Evolutionary conservation across 2,329 filamentous ascomycete species (phyloP).

Genomic region (Dothiorella sarmentorum): DNA sequence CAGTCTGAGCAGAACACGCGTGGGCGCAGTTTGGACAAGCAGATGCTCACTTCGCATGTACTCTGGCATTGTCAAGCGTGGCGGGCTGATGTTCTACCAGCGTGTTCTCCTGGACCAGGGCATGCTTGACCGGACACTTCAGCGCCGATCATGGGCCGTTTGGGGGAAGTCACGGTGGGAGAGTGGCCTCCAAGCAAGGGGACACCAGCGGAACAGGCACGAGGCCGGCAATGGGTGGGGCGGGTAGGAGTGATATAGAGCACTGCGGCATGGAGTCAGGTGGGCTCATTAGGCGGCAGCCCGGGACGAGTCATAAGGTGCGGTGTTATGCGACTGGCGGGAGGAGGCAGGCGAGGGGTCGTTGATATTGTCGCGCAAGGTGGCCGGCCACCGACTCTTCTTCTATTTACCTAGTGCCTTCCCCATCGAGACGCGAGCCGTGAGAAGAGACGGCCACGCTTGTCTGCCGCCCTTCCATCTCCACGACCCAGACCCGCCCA

Average conservation of each 20-base stretch:
- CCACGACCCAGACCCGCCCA: not conserved
- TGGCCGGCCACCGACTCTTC: constrained; percentile 17
- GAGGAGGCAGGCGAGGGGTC: constrained; percentile 12
- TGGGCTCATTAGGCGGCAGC: not conserved
- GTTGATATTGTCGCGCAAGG: constrained; percentile 17
- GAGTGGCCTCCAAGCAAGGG: not conserved
- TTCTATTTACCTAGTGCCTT: constrained; percentile 19
- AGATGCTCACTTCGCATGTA: not conserved
- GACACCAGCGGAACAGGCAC: not conserved
- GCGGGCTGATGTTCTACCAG: not conserved
- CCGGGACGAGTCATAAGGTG: constrained; percentile 3
- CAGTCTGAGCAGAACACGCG: not conserved
- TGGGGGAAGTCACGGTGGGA: not conserved
- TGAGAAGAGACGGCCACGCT: constrained; percentile 1
- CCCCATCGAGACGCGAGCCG: constrained; percentile 18
- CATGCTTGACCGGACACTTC: not conserved
- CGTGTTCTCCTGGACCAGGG: not conserved
- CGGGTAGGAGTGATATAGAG: not conserved
- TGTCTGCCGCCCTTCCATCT: constrained; percentile 10
- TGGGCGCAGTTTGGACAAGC: not conserved
- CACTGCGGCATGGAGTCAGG: not conserved
- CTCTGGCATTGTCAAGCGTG: not conserved
- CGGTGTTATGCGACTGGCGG: constrained; percentile 11
- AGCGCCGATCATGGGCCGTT: not conserved
- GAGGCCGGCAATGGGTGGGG: not conserved